A percentile compares a stretch with the other conserved stretches of the same genome.
phyloP scores from a whole-genome alignment of 305 asterid species.

The Fraxinus latifolia region DNA sequence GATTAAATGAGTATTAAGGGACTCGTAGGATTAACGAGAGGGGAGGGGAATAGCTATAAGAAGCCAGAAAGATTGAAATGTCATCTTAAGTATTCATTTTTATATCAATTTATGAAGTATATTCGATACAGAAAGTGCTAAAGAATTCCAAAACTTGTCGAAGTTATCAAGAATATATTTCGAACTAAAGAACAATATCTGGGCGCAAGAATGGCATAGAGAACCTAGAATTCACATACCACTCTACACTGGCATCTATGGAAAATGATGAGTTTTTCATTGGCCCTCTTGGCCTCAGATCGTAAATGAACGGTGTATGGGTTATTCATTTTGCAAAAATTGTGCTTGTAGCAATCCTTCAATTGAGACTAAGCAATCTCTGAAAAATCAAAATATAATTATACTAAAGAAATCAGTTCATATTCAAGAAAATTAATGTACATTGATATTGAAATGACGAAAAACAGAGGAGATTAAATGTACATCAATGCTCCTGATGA shows the following conservation, averaged over 20 bases:
- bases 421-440: constrained; percentile 8
- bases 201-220: constrained; percentile 19
- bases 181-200: not conserved
- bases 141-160: not conserved
- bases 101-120: not conserved
- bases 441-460: constrained; percentile 10
- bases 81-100: not conserved
- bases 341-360: not conserved
- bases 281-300: constrained; percentile 52
- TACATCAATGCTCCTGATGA: constrained; percentile 12
- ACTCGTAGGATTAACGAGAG: not conserved
- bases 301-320: constrained; percentile 21
- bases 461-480: constrained; percentile 17
- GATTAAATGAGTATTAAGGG: not conserved
- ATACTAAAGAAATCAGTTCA: not conserved
- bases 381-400: not conserved
- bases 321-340: constrained; percentile 23
- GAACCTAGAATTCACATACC: constrained; percentile 34
- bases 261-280: constrained; percentile 52
- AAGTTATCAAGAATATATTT: not conserved
- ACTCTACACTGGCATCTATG: constrained; percentile 46
- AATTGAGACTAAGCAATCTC: not conserved
- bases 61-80: not conserved
- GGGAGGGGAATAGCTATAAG: not conserved
- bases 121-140: not conserved